phyloP scores from a whole-genome alignment of 2,329 filamentous ascomycete species.

The Diaporthe batatas region DNA sequence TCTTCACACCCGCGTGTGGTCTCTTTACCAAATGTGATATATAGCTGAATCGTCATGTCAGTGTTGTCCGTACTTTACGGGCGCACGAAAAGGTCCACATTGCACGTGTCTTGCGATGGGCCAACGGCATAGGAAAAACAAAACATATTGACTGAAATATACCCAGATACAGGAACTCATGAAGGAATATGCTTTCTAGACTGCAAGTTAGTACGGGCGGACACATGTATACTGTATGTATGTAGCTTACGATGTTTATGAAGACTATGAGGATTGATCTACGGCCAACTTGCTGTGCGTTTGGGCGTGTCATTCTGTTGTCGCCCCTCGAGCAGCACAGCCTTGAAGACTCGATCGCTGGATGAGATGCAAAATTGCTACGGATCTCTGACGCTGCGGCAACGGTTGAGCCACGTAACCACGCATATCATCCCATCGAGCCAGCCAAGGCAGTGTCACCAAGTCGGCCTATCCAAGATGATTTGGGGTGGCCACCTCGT shows the following conservation, averaged over 20 bases:
- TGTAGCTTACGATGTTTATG: slow-evolving; percentile 31
- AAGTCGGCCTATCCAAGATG: neutral
- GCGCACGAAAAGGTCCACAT: slow-evolving; percentile 2
- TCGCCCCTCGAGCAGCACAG: too few species aligned
- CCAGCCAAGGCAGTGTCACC: neutral
- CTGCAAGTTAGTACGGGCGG: slow-evolving; percentile 27
- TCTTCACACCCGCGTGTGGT: neutral
- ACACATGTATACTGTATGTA: slow-evolving; percentile 25
- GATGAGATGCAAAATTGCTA: neutral
- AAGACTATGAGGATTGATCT: slow-evolving; percentile 15
- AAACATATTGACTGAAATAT: slow-evolving; percentile 31
- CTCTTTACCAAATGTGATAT: neutral
- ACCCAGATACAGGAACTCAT: slow-evolving; percentile 33
- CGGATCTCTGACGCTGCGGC: neutral
- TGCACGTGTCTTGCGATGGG: neutral
- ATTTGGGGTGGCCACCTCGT: neutral
- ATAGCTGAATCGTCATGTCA: slow-evolving; percentile 4
- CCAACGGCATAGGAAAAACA: slow-evolving; percentile 6
- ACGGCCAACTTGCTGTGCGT: neutral
- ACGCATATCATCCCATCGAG: neutral
- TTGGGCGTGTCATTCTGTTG: too few species aligned
- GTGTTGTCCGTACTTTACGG: neutral
- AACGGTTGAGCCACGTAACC: neutral
- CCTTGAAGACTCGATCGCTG: neutral
- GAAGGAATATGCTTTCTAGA: slow-evolving; percentile 14